Base-by-base conservation (phyloP, 2,329 filamentous ascomycete species). In the Claviceps paspali region DNA sequence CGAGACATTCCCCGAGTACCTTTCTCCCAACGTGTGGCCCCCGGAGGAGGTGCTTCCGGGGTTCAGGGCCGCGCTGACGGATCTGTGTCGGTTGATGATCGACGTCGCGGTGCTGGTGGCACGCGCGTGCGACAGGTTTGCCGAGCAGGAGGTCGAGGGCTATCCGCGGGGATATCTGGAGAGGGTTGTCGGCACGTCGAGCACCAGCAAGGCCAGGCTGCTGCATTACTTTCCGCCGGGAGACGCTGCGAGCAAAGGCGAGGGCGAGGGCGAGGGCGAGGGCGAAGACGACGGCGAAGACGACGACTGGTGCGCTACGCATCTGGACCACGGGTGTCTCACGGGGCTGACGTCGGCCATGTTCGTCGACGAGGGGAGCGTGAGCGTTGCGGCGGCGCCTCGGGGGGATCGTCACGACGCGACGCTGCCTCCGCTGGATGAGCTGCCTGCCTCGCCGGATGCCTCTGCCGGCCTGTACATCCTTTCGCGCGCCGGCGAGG, bases 321-420 rank as follows among this genome's bases (percentile, higher is more conserved):
- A 91, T 55, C 65, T 91, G 39, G 88, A 96, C 57, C 86, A 95
- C 50, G 86, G 91, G 30, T 96, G 88, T 54, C 68, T 98, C 23
- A 98, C 91, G 0, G 88, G 87, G 11, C 68, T 98, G 24, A 98
- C 91, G 0, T 88, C 82, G 2, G 87, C 88, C 47, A 94, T 96
- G 86, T 96, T 93, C 57, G 70, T 96, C 43, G 85, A 96, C 52
- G 88, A 96, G 61, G 55, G 55, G 36, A 35, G n/a, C n/a, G n/a
- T n/a, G n/a, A n/a, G n/a, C n/a, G n/a, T n/a, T n/a, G n/a, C n/a
- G n/a, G n/a, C n/a, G n/a, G n/a, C n/a, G n/a, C n/a, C n/a, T n/a
- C n/a, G n/a, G n/a, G n/a, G n/a, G n/a, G n/a, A n/a, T n/a, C n/a
- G n/a, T n/a, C n/a, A n/a, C n/a, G n/a, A n/a, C n/a, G 29, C 52